Conservation (phyloP, 1,284 basidiomycete genomes). For the Ganoderma lingzhi region DNA sequence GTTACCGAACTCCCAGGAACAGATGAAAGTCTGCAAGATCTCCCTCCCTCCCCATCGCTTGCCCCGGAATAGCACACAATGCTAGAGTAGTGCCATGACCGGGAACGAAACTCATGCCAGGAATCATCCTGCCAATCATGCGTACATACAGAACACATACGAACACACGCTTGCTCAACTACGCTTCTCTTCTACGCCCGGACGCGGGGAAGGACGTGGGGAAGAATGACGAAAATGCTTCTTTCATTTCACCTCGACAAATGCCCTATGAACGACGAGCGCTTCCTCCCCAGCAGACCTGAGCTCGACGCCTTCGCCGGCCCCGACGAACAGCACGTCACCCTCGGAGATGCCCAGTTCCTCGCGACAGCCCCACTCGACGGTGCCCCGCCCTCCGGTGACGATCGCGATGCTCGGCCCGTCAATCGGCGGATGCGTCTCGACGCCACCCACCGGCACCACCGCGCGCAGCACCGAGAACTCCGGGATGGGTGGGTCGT, state of each 20-base stretch:
- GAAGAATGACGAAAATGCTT: neutral
- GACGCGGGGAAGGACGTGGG: neutral
- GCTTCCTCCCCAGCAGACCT: slow-evolving; percentile 45
- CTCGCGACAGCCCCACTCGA: slow-evolving; percentile 53
- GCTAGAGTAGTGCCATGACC: neutral
- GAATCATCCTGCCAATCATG: neutral
- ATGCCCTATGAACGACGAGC: slow-evolving; percentile 47
- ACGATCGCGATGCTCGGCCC: slow-evolving; percentile 90
- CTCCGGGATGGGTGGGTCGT: slow-evolving; percentile 95
- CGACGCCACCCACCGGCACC: slow-evolving; percentile 55
- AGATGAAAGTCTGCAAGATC: neutral
- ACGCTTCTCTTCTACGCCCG: neutral
- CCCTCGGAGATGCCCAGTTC: slow-evolving; percentile 66
- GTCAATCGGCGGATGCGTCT: slow-evolving; percentile 67
- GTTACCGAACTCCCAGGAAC: neutral
- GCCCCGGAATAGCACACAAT: neutral
- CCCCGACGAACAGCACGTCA: slow-evolving; percentile 88
- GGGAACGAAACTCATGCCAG: neutral
- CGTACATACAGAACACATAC: neutral
- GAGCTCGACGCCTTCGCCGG: slow-evolving; percentile 66
- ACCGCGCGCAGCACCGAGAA: slow-evolving; percentile 85
- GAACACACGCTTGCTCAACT: neutral
- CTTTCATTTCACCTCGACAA: slow-evolving; percentile 36
- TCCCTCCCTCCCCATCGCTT: neutral
- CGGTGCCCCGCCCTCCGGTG: slow-evolving; percentile 71